Percentiles rank a stretch among this genome's conserved stretches.
These are phyloP conservation scores for Paracorniculantispora psalliotae DNA, from an alignment of 2,329 filamentous ascomycete species.

Conservation along the genomic window DNA sequence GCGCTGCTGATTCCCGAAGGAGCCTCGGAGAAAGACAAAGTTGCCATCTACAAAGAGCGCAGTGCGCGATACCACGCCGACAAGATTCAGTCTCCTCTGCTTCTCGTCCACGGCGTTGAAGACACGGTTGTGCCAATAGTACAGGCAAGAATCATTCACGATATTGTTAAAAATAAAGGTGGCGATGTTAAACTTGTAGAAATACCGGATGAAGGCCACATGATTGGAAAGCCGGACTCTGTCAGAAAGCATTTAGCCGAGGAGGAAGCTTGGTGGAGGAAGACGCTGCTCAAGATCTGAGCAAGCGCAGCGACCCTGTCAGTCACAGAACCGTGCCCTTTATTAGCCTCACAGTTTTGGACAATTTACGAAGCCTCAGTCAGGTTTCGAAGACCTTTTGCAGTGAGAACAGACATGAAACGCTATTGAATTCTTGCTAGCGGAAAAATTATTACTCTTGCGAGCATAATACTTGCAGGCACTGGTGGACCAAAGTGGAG, in stretches of 20 bases:
- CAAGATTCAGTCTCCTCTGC: conserved; percentile 44
- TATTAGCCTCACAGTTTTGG: background rate
- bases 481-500: conserved; percentile 6
- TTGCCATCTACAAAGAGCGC: conserved; percentile 37
- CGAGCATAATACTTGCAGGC: background rate
- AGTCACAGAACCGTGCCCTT: background rate
- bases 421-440: too few relatives aligned
- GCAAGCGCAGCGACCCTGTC: background rate
- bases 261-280: conserved; percentile 44
- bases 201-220: conserved; percentile 47
- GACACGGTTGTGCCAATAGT: conserved; percentile 56
- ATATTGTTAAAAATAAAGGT: conserved; percentile 35
- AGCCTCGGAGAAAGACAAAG: conserved; percentile 33
- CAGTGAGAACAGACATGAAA: background rate
- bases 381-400: background rate
- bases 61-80: conserved; percentile 45
- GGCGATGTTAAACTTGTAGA: conserved; percentile 43
- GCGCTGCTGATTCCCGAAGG: conserved; percentile 35
- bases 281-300: conserved; percentile 27
- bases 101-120: conserved; percentile 51
- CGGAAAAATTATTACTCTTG: conserved; percentile 2
- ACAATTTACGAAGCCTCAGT: background rate
- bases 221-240: conserved; percentile 38
- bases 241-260: conserved; percentile 35
- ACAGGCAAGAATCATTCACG: conserved; percentile 50